Base-by-base conservation (phyloP, 2,329 filamentous ascomycete species). In the Alternaria triticina region DNA sequence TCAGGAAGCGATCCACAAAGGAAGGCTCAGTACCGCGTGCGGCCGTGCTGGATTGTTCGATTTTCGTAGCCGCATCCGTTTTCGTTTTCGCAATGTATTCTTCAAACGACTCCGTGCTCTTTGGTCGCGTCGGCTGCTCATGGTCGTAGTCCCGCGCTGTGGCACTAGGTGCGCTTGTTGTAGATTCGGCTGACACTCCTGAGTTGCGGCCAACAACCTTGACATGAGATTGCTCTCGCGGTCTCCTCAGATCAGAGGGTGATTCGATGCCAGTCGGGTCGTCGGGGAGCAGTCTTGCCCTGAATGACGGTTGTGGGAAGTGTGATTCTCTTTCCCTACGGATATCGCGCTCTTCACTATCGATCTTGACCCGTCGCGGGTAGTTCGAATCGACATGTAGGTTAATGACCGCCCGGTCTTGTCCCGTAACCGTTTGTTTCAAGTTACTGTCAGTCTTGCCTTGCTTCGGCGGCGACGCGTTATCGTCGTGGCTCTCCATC, bases 181-280 rank as follows among this genome's bases (percentile, higher is more conserved):
- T 25, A 23, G 17, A 20, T 22, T 62, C 25, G 17, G 11, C 25
- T 12, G 15, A 30, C 6, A 40, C 6, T 27, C 44, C 20, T 30
- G 15, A 13, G 20, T n/a, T 22, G n/a, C 60, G 55, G n/a, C 51
- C 56, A 25, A 50, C 36, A 22, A 54, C 36, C 13, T 55, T 64
- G 8, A 64, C 30, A n/a, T 69, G 52, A 25, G 57, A 49, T 6
- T 54, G 61, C 27, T 75, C 74, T 10, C 57, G 64, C 11, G 74
- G 75, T 50, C 77, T 67, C 44, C 77, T 68, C 6, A 71, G 44
- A 65, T 79, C 77, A 6, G 75, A 78, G 12, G 77, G 77, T n/a
- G 76, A 78, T 25, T 62, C 58, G 7, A 78, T 66, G 10, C 73
- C 73, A 20, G 59, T 66, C 20, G 61, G 65, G 17, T 68, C 59